Evolutionary conservation across 208 protist genomes (phyloP), one percentile per base, ranked within the genome.

Genomic region (Trypanosoma vivax): DNA sequence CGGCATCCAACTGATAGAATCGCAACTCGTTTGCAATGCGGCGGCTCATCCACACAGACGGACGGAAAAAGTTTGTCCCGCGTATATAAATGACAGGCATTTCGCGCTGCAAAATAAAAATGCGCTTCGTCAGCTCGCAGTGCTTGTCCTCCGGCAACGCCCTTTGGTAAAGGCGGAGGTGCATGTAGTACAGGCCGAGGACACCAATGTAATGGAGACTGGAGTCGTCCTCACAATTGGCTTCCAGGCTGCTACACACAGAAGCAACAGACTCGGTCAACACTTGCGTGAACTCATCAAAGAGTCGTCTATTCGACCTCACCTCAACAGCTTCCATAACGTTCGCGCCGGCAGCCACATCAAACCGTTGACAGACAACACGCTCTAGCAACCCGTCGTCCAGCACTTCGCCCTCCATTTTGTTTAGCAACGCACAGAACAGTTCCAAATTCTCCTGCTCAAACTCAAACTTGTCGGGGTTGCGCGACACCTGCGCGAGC

Each of bases 351-450:
- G n/a, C n/a, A 7, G 10, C 6, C n/a, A 18, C 56, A 37, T 95
- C 80, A 66, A 88, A 95, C 13, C 57, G 48, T 25, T 81, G 73
- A 18, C 56, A 38, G n/a, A 85, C 67, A 18, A 83, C 70, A 33
- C 65, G 61, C 24, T 69, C 57, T 27, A 91, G 82, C 24, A 96
- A 83, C 19, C 56, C 65, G 25, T 82, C 83, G 39, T 87, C 78
- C 0, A 96, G 52, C 9, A 92, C 47, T 38, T 89, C 65, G 9
- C 39, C 16, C 29, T 93, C 82, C 7, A 93, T 30, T 28, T 67
- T 70, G 34, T 75, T 59, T 16, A 91, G 43, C 14, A 88, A 30
- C 23, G 67, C 65, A 35, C 81, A 79, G 21, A 91, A 73, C 23
- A 79, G 46, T 19, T 68, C 63, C 34, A 79, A 49, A 19, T 50